phyloP scores from a whole-genome alignment of 495 filamentous ascomycete species.

The Penicillium canescens region DNA sequence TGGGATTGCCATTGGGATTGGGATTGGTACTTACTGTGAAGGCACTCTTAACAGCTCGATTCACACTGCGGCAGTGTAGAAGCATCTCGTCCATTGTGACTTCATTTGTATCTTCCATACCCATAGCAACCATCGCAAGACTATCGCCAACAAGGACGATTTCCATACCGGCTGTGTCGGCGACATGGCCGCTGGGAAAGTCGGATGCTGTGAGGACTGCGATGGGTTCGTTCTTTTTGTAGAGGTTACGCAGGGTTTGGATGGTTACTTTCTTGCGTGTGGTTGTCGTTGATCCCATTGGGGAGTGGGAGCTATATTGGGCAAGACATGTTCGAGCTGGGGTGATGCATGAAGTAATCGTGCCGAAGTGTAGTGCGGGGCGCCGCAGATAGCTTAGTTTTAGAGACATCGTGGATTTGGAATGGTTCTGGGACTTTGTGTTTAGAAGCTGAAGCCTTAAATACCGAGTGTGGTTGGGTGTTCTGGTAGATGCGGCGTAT shows the following conservation, averaged over 20 bases:
- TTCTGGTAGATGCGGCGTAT: constrained; percentile 6
- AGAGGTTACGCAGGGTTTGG: constrained; percentile 69
- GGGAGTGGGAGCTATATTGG: constrained; percentile 81
- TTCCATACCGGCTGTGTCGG: constrained; percentile 91
- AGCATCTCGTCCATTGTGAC: constrained; percentile 90
- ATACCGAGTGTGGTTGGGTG: neutral
- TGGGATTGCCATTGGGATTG: neutral
- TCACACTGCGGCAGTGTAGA: constrained; percentile 88
- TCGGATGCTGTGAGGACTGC: constrained; percentile 96
- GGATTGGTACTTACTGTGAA: constrained; percentile 69
- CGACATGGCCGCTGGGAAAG: constrained; percentile 88
- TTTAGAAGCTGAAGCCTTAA: neutral
- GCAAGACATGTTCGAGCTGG: neutral
- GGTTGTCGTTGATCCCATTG: constrained; percentile 58
- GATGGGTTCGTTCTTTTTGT: constrained; percentile 85
- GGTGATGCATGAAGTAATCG: neutral
- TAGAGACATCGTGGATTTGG: neutral
- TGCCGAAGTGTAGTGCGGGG: neutral
- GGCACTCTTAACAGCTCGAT: constrained; percentile 73
- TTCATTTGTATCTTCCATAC: constrained; percentile 94
- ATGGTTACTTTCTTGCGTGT: constrained; percentile 83
- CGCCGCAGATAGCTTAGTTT: neutral
- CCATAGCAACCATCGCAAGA: constrained; percentile 95
- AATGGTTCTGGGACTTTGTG: neutral
- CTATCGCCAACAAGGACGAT: constrained; percentile 94